A percentile compares a stretch with the other conserved stretches of the same genome.
phyloP scores from a whole-genome alignment of 2,329 filamentous ascomycete genomes.

The Sporothrix protearum region DNA sequence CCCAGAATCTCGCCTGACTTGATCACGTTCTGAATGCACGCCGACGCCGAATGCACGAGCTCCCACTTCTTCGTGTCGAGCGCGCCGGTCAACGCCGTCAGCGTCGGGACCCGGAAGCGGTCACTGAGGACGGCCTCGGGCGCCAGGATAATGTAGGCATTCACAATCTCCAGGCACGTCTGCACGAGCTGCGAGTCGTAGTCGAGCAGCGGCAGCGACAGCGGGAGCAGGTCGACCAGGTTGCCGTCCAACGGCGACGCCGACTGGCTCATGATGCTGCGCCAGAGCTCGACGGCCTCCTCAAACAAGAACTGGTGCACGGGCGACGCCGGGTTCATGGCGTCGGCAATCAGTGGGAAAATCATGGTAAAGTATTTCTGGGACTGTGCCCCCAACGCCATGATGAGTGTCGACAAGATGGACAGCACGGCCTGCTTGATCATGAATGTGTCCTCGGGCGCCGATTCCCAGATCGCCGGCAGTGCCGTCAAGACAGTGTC shows the following conservation, averaged over 20 bases:
- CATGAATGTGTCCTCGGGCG: slow-evolving; percentile 75
- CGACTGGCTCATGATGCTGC: slow-evolving; percentile 65
- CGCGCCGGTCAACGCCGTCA: slow-evolving; percentile 48
- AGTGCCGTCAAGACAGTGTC: slow-evolving; percentile 79
- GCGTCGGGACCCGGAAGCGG: slow-evolving; percentile 48
- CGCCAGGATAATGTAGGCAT: slow-evolving; percentile 68
- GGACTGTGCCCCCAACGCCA: slow-evolving; percentile 75
- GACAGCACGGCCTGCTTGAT: slow-evolving; percentile 92
- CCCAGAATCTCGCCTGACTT: slow-evolving; percentile 60
- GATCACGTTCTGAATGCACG: slow-evolving; percentile 63
- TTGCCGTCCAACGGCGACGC: slow-evolving; percentile 58
- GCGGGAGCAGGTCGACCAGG: slow-evolving; percentile 60
- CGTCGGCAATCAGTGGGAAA: slow-evolving; percentile 75
- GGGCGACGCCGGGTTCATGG: slow-evolving; percentile 71
- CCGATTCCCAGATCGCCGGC: slow-evolving; percentile 78
- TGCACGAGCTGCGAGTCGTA: slow-evolving; percentile 62
- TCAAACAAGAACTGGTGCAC: slow-evolving; percentile 81
- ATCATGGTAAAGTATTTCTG: slow-evolving; percentile 75
- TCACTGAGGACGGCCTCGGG: slow-evolving; percentile 63
- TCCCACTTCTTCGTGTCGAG: slow-evolving; percentile 56
- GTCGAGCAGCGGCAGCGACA: slow-evolving; percentile 63
- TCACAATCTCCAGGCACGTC: slow-evolving; percentile 60
- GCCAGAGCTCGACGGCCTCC: slow-evolving; percentile 88
- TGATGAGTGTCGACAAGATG: slow-evolving; percentile 79
- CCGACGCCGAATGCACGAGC: slow-evolving; percentile 54